Conservation (phyloP, 2,329 filamentous ascomycete genomes). For the Monilinia vaccinii-corymbosi region DNA sequence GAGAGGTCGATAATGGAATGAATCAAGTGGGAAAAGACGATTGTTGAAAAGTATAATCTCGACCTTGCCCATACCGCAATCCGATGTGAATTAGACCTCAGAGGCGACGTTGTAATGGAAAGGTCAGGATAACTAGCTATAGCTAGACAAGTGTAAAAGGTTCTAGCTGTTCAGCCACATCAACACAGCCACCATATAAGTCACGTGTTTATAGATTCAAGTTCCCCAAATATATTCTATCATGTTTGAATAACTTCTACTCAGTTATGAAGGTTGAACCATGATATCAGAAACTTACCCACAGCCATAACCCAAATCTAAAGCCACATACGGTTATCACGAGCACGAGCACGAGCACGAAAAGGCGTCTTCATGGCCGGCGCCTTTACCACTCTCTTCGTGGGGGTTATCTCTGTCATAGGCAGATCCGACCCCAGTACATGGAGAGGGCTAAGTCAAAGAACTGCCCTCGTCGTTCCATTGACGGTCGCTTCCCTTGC, state of each 20-base stretch:
- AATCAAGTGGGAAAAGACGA: not conserved
- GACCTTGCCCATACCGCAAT: no score
- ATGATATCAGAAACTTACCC: not conserved
- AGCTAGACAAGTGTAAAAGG: no score
- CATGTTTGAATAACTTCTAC: not conserved
- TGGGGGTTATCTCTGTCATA: not conserved
- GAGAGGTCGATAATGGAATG: not conserved
- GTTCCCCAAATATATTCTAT: not conserved
- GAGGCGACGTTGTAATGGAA: not conserved
- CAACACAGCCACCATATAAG: not conserved
- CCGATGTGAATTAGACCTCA: no score
- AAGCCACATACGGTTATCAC: not conserved
- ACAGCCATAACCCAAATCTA: not conserved
- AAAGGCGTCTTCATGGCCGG: constrained; percentile 26
- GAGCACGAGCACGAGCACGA: not conserved
- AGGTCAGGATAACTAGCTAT: no score
- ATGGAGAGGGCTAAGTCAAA: not conserved
- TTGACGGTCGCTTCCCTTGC: constrained; percentile 1
- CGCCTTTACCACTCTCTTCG: constrained; percentile 20
- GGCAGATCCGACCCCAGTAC: not conserved
- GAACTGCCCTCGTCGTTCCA: not conserved
- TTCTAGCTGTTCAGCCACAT: not conserved
- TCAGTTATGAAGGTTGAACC: not conserved
- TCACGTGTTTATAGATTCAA: not conserved
- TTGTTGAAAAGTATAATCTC: not conserved